Percentiles rank a stretch among this genome's conserved stretches.
phyloP scores from a whole-genome alignment of 257 asterid genomes.

The Penstemon davidsonii region DNA sequence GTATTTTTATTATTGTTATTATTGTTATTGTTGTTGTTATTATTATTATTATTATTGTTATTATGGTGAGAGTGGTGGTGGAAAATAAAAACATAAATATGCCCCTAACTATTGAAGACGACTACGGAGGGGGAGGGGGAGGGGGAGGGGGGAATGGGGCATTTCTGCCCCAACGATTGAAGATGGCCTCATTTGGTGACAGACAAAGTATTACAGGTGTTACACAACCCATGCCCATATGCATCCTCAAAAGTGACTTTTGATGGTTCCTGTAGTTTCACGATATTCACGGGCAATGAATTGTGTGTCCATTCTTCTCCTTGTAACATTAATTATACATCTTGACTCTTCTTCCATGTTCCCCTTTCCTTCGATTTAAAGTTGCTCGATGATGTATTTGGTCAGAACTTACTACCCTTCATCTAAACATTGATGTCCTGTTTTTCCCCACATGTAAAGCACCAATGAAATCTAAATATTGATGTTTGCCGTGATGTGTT shows the following conservation, averaged over 20 bases:
- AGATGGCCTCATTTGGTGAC: too few relatives aligned
- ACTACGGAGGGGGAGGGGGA: too few relatives aligned
- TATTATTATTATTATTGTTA: too few relatives aligned
- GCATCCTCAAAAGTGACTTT: background rate
- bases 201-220: background rate
- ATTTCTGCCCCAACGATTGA: background rate
- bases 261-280: background rate
- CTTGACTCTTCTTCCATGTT: constrained; percentile 5
- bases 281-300: background rate
- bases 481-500: constrained; percentile 28
- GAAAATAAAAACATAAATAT: too few relatives aligned
- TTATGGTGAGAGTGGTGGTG: too few relatives aligned
- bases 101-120: too few relatives aligned
- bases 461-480: constrained; percentile 1
- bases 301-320: background rate
- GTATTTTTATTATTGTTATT: too few relatives aligned
- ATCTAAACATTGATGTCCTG: constrained; percentile 25
- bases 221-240: background rate
- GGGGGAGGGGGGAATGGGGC: too few relatives aligned
- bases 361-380: background rate
- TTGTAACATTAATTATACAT: background rate
- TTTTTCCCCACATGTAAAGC: too few relatives aligned
- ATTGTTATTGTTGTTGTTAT: too few relatives aligned
- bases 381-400: constrained; percentile 12
- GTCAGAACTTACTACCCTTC: constrained; percentile 15